A percentile compares a stretch with the other conserved stretches of the same genome.
Evolutionary conservation across 2,329 filamentous ascomycete species (phyloP).

Genomic region (Didymella exigua): DNA sequence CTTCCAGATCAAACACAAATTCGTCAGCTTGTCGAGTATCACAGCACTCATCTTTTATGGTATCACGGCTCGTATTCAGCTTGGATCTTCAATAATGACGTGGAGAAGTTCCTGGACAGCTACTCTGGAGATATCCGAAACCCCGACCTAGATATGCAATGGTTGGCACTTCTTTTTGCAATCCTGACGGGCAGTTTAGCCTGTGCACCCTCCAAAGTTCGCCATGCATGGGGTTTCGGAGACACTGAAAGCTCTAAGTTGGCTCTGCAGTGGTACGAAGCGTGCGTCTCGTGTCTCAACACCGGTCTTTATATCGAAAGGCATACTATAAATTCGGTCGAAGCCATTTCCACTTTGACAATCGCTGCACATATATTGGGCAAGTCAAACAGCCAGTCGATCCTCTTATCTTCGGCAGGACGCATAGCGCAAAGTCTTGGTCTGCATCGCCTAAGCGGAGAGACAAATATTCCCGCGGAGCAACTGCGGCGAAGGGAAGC

Average conservation of each 20-base stretch:
- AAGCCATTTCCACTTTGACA: conserved; percentile 54
- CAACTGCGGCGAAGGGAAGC: conserved; percentile 36
- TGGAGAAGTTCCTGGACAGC: neutral
- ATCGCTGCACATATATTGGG: conserved; percentile 56
- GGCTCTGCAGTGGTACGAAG: conserved; percentile 19
- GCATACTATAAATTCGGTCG: conserved; percentile 50
- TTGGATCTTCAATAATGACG: neutral
- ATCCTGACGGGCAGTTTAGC: neutral
- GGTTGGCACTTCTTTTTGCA: neutral
- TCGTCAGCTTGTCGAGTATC: neutral
- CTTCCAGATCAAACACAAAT: neutral
- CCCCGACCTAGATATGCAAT: neutral
- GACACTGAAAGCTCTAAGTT: neutral
- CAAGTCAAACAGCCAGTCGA: conserved; percentile 52
- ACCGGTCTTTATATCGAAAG: conserved; percentile 50
- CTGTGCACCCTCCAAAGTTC: neutral
- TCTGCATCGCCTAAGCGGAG: conserved; percentile 48
- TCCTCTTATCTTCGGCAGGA: conserved; percentile 53
- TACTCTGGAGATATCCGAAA: neutral
- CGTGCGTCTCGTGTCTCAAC: conserved; percentile 52
- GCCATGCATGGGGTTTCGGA: neutral
- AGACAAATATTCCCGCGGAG: neutral
- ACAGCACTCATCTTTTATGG: neutral
- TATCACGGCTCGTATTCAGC: neutral
- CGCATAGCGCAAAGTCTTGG: conserved; percentile 56